Percentiles rank a stretch among this genome's conserved stretches.
Evolutionary conservation across 2,329 filamentous ascomycete species (phyloP).

Genomic region (Monosporascus sp.): DNA sequence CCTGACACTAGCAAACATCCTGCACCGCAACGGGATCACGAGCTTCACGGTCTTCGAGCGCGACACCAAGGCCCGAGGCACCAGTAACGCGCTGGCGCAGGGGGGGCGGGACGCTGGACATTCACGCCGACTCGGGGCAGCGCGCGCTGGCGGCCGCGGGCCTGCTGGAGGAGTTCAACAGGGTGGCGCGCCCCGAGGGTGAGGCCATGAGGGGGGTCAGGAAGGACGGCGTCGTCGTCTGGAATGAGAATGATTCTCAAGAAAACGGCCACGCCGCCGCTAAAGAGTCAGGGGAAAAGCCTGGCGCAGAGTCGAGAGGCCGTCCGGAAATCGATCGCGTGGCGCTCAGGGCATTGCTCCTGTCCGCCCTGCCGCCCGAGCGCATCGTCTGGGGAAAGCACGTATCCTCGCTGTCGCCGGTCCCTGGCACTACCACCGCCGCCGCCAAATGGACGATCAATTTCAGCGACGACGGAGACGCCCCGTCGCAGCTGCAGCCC

Average conservation of each 20-base stretch:
- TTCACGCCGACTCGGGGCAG: conserved; percentile 28
- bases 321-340: conserved; percentile 21
- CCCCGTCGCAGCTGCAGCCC: not conserved
- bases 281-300: too few relatives aligned
- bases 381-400: conserved; percentile 16
- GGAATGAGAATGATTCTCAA: conserved; percentile 11
- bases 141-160: conserved; percentile 25
- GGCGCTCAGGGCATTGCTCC: conserved; percentile 16
- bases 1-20: conserved; percentile 24
- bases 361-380: conserved; percentile 10
- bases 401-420: conserved; percentile 5
- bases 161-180: conserved; percentile 20
- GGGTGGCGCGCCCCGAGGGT: conserved; percentile 14
- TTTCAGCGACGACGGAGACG: conserved; percentile 1
- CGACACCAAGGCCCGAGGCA: conserved; percentile 11
- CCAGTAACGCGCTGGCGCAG: conserved; percentile 31
- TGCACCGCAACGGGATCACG: conserved; percentile 20
- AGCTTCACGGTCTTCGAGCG: conserved; percentile 24
- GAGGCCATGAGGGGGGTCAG: conserved; percentile 14
- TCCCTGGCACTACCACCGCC: conserved; percentile 1
- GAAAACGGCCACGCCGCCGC: not conserved
- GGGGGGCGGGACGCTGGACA: conserved; percentile 44
- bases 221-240: conserved; percentile 19
- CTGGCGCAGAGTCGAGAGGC: conserved; percentile 6
- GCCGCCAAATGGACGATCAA: conserved; percentile 4